These are phyloP conservation scores for Colletotrichum sp. DNA, from an alignment of 2,329 filamentous ascomycete species.

Conservation along the genomic window DNA sequence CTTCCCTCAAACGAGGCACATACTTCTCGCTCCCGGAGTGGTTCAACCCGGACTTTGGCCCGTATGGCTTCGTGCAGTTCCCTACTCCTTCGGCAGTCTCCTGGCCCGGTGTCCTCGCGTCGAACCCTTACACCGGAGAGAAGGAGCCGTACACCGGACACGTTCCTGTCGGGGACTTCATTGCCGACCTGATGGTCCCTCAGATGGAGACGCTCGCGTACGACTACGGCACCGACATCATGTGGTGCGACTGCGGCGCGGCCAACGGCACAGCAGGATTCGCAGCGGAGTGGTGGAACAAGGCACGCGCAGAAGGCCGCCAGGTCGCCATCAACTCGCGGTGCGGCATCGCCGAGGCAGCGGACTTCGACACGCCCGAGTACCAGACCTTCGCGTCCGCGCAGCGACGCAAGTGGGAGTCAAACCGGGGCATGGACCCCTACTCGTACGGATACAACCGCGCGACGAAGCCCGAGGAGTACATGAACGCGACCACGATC, in stretches of 20 bases:
- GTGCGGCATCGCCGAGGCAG: slow-evolving; percentile 50
- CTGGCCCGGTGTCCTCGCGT: slow-evolving; percentile 27
- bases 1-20: slow-evolving; percentile 37
- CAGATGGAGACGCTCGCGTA: slow-evolving; percentile 51
- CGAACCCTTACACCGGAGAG: slow-evolving; percentile 47
- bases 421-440: slow-evolving; percentile 64
- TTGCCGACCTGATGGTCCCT: slow-evolving; percentile 48
- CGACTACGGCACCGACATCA: slow-evolving; percentile 48
- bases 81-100: slow-evolving; percentile 37
- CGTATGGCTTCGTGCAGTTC: slow-evolving; percentile 46
- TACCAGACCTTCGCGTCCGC: slow-evolving; percentile 50
- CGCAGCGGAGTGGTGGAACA: slow-evolving; percentile 47
- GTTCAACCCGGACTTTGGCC: slow-evolving; percentile 51
- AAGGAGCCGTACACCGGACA: slow-evolving; percentile 48
- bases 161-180: slow-evolving; percentile 43
- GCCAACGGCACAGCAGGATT: slow-evolving; percentile 47
- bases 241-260: slow-evolving; percentile 55
- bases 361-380: slow-evolving; percentile 67
- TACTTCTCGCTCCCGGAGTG: slow-evolving; percentile 57
- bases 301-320: slow-evolving; percentile 39
- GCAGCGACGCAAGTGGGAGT: slow-evolving; percentile 59
- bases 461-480: slow-evolving; percentile 51
- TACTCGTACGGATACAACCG: slow-evolving; percentile 65
- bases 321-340: slow-evolving; percentile 62
- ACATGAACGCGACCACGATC: slow-evolving; percentile 57